A percentile compares a stretch with the other conserved stretches of the same genome.
Conservation (phyloP, 1,284 basidiomycete species). For the Trichosporon sp. region DNA sequence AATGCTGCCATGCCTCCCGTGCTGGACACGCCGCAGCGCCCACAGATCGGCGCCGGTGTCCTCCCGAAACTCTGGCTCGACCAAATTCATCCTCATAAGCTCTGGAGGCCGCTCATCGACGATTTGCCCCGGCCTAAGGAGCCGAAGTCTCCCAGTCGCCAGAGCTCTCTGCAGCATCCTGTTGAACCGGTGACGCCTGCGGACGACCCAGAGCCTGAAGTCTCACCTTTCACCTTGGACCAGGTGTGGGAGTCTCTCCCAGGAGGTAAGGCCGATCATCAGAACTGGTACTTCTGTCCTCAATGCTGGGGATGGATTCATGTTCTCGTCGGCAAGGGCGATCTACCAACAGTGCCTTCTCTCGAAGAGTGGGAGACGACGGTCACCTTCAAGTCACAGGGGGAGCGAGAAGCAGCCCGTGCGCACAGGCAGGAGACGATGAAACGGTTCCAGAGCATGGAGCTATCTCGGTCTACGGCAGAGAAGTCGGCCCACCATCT, state of each 20-base stretch:
- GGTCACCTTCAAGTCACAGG: background rate
- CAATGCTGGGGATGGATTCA: conserved; percentile 41
- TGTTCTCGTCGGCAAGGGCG: conserved; percentile 21
- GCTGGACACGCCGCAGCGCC: conserved; percentile 18
- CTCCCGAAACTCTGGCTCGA: conserved; percentile 28
- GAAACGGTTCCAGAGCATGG: conserved; percentile 19
- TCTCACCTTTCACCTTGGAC: conserved; percentile 8
- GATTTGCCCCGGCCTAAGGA: conserved; percentile 24
- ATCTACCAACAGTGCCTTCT: conserved; percentile 5
- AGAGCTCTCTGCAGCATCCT: background rate
- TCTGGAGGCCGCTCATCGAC: conserved; percentile 30
- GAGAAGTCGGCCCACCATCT: conserved; percentile 25
- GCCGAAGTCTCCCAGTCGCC: background rate
- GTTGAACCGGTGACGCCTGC: background rate
- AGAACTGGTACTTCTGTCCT: conserved; percentile 43
- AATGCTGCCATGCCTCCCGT: background rate
- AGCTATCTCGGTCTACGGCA: conserved; percentile 12
- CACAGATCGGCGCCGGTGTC: conserved; percentile 37
- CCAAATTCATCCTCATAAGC: conserved; percentile 33
- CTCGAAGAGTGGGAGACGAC: conserved; percentile 28
- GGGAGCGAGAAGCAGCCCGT: background rate
- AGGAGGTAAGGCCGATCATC: conserved; percentile 24
- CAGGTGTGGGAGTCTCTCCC: conserved; percentile 39
- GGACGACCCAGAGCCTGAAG: conserved; percentile 7
- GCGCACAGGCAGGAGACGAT: background rate